Base-by-base conservation (phyloP, 495 filamentous ascomycete genomes). In the Penicillium verhagenii region DNA sequence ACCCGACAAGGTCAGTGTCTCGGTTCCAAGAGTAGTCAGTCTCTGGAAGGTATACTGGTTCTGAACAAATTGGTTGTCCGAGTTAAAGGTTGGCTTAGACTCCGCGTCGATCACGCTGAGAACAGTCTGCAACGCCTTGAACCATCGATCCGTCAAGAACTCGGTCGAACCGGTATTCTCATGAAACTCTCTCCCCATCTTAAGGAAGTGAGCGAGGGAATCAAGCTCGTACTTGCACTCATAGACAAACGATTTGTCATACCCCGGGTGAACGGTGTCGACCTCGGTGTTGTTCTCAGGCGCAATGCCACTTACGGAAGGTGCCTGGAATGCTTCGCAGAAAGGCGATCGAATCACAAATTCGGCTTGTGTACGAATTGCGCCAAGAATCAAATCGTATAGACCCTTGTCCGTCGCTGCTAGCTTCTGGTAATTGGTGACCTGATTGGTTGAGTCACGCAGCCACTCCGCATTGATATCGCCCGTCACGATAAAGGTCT, bases 181-280 rank as follows among this genome's bases (percentile, higher is more conserved):
- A 67, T 94, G 76, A 74, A 96, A 99, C 43, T 94, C 84, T 56
- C 93, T 96, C 1, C 80, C 83, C 35, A 99, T 73, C 4, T 88
- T 80, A 11, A 99, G 84, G 72, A 99, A 99, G 66, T 91, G 84
- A 3, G 92, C 94, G 0, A 99, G 80, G 2, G 92, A 97, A 69
- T 99, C 94, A 6, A 99, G 82, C 73, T 99, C 94, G 71, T 97
- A 99, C 72, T 99, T 99, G 81, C 94, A 99, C 69, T 99, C 94
- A 63, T 94, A 99, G 9, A 99, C 94, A 47, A 83, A 81, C 0
- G 81, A 82, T 6, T 85, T 86, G 61, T 96, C 90, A 64, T 94
- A 97, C 2, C 76, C 75, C 1, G 94, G 94, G 62, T 96, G 90
- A 1, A 99, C 94, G 13, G 63, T 72, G 63, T 99, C 94, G 24